Base-by-base conservation (phyloP, 179 eudicot species). In the Silene noctiflora region DNA sequence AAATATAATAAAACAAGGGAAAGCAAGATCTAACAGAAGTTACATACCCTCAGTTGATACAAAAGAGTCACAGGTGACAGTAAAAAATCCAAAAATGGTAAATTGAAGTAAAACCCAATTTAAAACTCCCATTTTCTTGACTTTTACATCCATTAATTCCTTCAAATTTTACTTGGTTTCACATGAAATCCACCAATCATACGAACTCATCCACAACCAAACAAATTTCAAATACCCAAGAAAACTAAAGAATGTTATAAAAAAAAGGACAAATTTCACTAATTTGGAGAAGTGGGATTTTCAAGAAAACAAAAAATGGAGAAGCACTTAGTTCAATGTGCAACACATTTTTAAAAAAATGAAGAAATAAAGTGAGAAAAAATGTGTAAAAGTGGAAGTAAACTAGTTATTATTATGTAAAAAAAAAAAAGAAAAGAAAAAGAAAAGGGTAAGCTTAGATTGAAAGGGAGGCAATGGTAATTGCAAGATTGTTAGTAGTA, bases 31-130 rank as follows among this genome's bases (percentile, higher is more conserved):
- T 81, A 62, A 67, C 76, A 10, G 51, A 72, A 16, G 10, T 72
- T 31, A 66, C 53, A 70, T 84, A 87, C 97, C 94, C 88, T 93
- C 94, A 73, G 72, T 75, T 67, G 84, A 73, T 58, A 87, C 77
- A 87, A 86, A 87, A 27, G 93, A 89, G 67, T 82, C 69, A 78
- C 85, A 85, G 53, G 78, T 42, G 19, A 63, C 76, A 58, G 79
- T 60, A 9, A 86, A 79, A 53, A 86, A 78, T 72, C 86, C 89
- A 77, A 85, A 80, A 67, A 78, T 70, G 68, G 87, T 71, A 74
- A 83, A 66, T 71, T 85, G 77, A 74, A 87, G 71, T 77, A 77
- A 81, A 85, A 82, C 78, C 83, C 84, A 79, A 79, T 67, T 66
- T 22, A 83, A 74, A 72, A 44, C 69, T 59, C 75, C 74, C 94